Conservation (phyloP, 768 basidiomycete genomes). For the Roridomyces roridus region DNA sequence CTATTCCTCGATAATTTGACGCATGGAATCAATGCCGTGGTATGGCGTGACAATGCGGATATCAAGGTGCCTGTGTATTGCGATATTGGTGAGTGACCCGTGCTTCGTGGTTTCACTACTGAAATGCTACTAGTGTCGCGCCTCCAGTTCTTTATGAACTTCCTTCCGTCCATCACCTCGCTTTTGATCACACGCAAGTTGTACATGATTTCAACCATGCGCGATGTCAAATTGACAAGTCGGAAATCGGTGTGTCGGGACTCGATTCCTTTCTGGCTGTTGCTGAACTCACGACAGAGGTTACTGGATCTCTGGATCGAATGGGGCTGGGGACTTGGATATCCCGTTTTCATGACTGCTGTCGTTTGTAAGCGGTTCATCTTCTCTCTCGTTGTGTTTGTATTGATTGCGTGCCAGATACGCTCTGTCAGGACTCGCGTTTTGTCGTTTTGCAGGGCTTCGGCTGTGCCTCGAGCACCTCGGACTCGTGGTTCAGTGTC, state of each 20-base stretch:
- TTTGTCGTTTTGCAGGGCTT: constrained; percentile 14
- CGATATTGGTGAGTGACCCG: background rate
- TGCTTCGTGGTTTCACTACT: background rate
- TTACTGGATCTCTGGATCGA: background rate
- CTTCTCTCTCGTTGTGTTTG: background rate
- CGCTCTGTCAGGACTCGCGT: constrained; percentile 11
- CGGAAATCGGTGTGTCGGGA: constrained; percentile 9
- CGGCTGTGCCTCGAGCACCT: constrained; percentile 13
- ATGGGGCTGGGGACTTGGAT: constrained; percentile 18
- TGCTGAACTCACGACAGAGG: background rate
- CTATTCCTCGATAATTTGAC: constrained; percentile 14
- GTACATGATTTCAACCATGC: constrained; percentile 12
- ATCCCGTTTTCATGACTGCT: constrained; percentile 15
- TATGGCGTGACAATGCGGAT: constrained; percentile 15
- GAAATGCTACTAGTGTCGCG: constrained; percentile 3
- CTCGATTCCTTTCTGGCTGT: background rate
- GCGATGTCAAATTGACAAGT: constrained; percentile 10
- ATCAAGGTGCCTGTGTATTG: constrained; percentile 20
- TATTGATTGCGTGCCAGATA: constrained; percentile 6
- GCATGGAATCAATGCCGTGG: constrained; percentile 11
- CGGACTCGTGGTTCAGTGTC: constrained; percentile 21
- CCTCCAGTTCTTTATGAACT: constrained; percentile 18
- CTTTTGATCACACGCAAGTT: constrained; percentile 16
- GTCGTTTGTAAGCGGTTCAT: constrained; percentile 10
- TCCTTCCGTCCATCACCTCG: constrained; percentile 14